phyloP scores from a whole-genome alignment of 352 stramenopile genomes.

The Phytopythium litorale region DNA sequence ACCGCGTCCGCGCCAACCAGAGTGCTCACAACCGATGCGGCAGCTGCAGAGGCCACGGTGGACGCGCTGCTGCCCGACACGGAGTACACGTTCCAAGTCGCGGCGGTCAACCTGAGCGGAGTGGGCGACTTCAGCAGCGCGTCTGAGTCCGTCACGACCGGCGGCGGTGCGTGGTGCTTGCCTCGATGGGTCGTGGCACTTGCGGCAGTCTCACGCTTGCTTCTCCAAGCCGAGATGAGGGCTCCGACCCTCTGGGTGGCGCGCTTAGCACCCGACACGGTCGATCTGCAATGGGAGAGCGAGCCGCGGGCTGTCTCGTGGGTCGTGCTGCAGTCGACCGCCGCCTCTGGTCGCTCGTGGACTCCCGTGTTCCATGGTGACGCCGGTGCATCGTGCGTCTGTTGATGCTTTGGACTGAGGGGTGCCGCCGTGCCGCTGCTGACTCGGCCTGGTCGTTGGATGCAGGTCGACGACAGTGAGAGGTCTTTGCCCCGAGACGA shows the following conservation, averaged over 20 bases:
- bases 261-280: neutral
- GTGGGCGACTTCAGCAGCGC: constrained; percentile 42
- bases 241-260: neutral
- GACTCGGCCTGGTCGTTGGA: neutral
- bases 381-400: neutral
- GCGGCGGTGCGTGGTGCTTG: constrained; percentile 17
- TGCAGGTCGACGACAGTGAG: neutral
- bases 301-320: neutral
- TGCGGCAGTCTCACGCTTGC: neutral
- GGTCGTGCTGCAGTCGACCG: constrained; percentile 1
- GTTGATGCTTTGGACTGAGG: neutral
- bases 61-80: constrained; percentile 30
- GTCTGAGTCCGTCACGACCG: constrained; percentile 27
- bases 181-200: neutral
- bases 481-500: neutral
- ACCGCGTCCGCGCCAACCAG: constrained; percentile 5
- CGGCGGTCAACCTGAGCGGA: constrained; percentile 53
- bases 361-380: neutral
- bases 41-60: constrained; percentile 24
- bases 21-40: constrained; percentile 24
- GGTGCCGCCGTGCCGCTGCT: neutral
- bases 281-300: neutral
- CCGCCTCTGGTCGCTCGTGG: neutral
- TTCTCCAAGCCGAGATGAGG: neutral
- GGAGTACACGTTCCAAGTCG: constrained; percentile 40